Conservation (phyloP, 352 stramenopile species). For the Pythium scleroteichum region DNA sequence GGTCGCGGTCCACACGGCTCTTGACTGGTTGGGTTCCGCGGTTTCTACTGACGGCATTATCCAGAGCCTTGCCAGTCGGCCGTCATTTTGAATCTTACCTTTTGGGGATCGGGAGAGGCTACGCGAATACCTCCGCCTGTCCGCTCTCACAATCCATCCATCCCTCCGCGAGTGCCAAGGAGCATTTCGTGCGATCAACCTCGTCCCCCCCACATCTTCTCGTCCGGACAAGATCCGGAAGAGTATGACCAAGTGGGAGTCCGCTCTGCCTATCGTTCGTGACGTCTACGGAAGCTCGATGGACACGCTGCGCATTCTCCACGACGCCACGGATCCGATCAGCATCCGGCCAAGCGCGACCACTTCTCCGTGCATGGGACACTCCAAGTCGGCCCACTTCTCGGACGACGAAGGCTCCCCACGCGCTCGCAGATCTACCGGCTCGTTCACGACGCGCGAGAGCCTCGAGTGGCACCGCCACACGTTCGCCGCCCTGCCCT, state of each 20-base stretch:
- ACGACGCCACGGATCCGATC: constrained; percentile 26
- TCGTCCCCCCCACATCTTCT: neutral
- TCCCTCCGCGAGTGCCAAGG: neutral
- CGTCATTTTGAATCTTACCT: constrained; percentile 19
- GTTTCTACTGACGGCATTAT: neutral
- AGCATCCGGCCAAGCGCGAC: constrained; percentile 22
- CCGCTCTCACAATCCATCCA: too few relatives aligned
- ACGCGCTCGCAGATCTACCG: constrained; percentile 8
- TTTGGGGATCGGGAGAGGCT: constrained; percentile 5
- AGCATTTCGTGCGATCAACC: neutral
- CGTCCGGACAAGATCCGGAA: constrained; percentile 2
- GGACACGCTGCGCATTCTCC: constrained; percentile 26
- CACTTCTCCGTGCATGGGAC: constrained; percentile 20
- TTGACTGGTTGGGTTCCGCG: constrained; percentile 8
- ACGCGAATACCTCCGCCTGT: too few relatives aligned
- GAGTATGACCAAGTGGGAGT: constrained; percentile 18
- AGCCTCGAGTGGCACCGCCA: constrained; percentile 21
- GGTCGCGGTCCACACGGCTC: constrained; percentile 1
- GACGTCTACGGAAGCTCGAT: constrained; percentile 23
- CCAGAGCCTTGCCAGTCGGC: neutral
- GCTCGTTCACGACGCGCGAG: constrained; percentile 10
- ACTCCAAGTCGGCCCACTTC: constrained; percentile 11
- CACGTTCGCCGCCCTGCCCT: constrained; percentile 27
- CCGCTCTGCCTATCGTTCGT: constrained; percentile 14
- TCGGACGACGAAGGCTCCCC: constrained; percentile 17